Base-by-base conservation (phyloP, 345 rosid genomes). In the Ceriops zippeliana region DNA sequence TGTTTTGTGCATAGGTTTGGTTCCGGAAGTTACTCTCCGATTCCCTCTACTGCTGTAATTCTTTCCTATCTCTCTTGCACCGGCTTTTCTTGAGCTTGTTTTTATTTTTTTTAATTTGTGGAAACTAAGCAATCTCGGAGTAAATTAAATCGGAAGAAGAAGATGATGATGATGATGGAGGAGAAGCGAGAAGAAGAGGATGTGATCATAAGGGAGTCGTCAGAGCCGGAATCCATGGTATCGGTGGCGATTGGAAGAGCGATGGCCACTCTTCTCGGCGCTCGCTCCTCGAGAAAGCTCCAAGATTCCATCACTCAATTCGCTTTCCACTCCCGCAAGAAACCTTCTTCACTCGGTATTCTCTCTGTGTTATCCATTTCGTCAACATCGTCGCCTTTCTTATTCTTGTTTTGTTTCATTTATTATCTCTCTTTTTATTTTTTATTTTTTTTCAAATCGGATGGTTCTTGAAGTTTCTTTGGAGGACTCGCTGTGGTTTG, bases 231-330 rank as follows among this genome's bases (percentile, higher is more conserved):
- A 58, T 81, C 96, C 8, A 66, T 86, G 85, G 82, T 83, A 51
- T 78, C 86, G 4, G 77, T 88, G 37, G 86, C 90, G 7, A 71
- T 90, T 20, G 96, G 91, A 27, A 73, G 92, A 78, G 86, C 83
- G 26, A 80, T 88, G 80, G 70, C 69, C 32, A 75, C 87, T 61
- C 82, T 92, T 22, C 92, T 92, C 68, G 27, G 82, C 0, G 73
- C 96, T 71, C 92, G 89, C 75, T 73, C 96, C 73, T 71, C 96
- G 68, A 88, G 67, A 69, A 90, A 87, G 83, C 91, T 92, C 68
- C 84, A 52, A 17, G 85, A 83, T 62, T 74, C 89, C 78, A 63
- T 86, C 49, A 78, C 86, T 37, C 81, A 82, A 59, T 75, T 87
- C 35, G 69, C 87, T 73, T 75, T 77, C 22, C 78, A 82, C 61